phyloP scores from a whole-genome alignment of 352 stramenopile species.

The Phytophthora constricta region DNA sequence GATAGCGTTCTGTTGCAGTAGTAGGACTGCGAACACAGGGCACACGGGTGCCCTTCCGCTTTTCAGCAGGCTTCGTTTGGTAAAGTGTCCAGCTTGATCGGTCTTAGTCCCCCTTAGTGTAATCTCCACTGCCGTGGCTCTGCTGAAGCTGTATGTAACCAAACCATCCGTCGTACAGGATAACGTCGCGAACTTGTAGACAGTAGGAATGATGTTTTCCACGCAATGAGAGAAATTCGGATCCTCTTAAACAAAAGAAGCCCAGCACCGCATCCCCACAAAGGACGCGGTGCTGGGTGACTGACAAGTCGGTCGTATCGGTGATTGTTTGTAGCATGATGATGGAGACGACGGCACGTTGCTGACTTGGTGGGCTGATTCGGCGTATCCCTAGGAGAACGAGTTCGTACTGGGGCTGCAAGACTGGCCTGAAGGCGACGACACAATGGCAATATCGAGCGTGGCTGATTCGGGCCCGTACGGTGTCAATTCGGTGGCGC shows the following conservation, averaged over 20 bases:
- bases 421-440: not conserved
- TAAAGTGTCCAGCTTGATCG: slow-evolving; percentile 5
- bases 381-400: slow-evolving; percentile 14
- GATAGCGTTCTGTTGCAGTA: slow-evolving; percentile 5
- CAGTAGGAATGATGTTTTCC: slow-evolving; percentile 11
- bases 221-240: slow-evolving; percentile 5
- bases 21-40: slow-evolving; percentile 4
- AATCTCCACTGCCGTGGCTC: not conserved
- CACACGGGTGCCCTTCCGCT: slow-evolving; percentile 9
- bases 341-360: slow-evolving; percentile 6
- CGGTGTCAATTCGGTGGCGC: slow-evolving; percentile 9
- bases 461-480: slow-evolving; percentile 23
- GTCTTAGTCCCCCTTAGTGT: slow-evolving; percentile 1
- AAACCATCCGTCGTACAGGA: not conserved
- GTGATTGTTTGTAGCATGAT: not conserved
- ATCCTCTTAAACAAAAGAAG: slow-evolving; percentile 17
- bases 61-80: not conserved
- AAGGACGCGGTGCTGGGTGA: slow-evolving; percentile 21
- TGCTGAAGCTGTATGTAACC: slow-evolving; percentile 1
- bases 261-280: slow-evolving; percentile 19
- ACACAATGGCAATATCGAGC: slow-evolving; percentile 7
- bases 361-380: not conserved
- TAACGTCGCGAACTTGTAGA: slow-evolving; percentile 9
- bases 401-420: slow-evolving; percentile 13
- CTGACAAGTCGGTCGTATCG: not conserved